A percentile compares a stretch with the other conserved stretches of the same genome.
These are phyloP conservation scores for Vanderwaltozyma tropicalis DNA, from an alignment of 805 yeast genomes.

Conservation along the genomic window DNA sequence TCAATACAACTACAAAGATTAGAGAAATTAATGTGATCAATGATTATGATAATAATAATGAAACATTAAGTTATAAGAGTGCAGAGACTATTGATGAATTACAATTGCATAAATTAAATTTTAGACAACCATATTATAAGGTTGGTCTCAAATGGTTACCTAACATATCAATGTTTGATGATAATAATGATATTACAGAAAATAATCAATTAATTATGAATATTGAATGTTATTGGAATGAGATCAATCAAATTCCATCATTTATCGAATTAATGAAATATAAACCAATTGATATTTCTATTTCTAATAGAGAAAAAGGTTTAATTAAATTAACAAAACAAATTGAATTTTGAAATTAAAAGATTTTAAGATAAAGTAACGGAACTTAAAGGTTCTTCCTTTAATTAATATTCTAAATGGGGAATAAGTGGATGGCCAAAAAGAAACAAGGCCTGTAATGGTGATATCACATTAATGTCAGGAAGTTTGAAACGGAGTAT, in stretches of 20 bases:
- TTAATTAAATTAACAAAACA: constrained; percentile 48
- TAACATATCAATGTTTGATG: constrained; percentile 35
- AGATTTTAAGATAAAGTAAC: no score
- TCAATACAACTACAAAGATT: constrained; percentile 52
- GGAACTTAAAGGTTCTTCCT: no score
- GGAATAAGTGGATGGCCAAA: no score
- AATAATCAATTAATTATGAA: constrained; percentile 41
- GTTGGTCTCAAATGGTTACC: constrained; percentile 75
- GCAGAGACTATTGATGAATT: constrained; percentile 55
- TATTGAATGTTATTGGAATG: constrained; percentile 57
- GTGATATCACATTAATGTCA: no score
- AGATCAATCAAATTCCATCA: constrained; percentile 48
- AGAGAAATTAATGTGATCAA: constrained; percentile 47
- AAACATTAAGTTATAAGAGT: constrained; percentile 34
- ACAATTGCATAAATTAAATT: constrained; percentile 53
- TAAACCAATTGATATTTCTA: constrained; percentile 53
- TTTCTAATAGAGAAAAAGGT: constrained; percentile 60
- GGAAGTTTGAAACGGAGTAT: no score
- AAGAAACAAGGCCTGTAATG: no score
- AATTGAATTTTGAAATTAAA: constrained; percentile 30
- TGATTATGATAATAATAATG: constrained; percentile 19
- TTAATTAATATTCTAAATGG: no score
- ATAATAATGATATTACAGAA: constrained; percentile 25
- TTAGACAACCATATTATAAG: constrained; percentile 44
- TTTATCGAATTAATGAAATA: constrained; percentile 58